These are phyloP conservation scores for Epithele typhae DNA, from an alignment of 768 basidiomycete genomes.

Conservation along the genomic window DNA sequence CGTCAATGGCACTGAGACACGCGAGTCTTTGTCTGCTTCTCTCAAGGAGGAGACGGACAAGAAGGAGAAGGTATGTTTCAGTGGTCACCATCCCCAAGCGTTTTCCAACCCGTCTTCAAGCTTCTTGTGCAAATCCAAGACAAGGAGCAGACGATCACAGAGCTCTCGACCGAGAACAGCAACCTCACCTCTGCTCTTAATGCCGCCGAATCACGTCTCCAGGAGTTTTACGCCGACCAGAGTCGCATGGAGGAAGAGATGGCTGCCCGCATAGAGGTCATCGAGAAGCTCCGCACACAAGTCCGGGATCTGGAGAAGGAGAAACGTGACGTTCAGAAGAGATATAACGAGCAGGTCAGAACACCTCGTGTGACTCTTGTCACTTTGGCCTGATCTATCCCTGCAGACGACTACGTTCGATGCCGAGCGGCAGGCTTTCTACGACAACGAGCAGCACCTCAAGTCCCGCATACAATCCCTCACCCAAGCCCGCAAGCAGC, in stretches of 20 bases:
- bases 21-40: conserved; percentile 54
- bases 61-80: conserved; percentile 65
- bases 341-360: conserved; percentile 84
- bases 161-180: conserved; percentile 60
- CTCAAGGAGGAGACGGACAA: conserved; percentile 76
- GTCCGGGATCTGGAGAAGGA: conserved; percentile 86
- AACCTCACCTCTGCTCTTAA: conserved; percentile 60
- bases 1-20: conserved; percentile 47
- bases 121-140: conserved; percentile 74
- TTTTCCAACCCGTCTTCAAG: conserved; percentile 31
- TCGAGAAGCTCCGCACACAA: conserved; percentile 77
- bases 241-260: conserved; percentile 78
- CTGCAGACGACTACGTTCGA: conserved; percentile 81
- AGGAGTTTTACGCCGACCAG: conserved; percentile 80
- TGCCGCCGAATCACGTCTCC: conserved; percentile 65
- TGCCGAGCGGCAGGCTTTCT: conserved; percentile 87
- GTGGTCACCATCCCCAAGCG: conserved; percentile 2
- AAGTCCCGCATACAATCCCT: conserved; percentile 87
- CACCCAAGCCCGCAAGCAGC: conserved; percentile 57
- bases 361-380: no score
- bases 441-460: conserved; percentile 91
- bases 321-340: conserved; percentile 73
- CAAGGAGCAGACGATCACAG: conserved; percentile 66
- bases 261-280: conserved; percentile 75
- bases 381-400: no score